A percentile compares a stretch with the other conserved stretches of the same genome.
Evolutionary conservation across 78 protist species (phyloP).

Genomic region (Mastigamoeba balamuthi): DNA sequence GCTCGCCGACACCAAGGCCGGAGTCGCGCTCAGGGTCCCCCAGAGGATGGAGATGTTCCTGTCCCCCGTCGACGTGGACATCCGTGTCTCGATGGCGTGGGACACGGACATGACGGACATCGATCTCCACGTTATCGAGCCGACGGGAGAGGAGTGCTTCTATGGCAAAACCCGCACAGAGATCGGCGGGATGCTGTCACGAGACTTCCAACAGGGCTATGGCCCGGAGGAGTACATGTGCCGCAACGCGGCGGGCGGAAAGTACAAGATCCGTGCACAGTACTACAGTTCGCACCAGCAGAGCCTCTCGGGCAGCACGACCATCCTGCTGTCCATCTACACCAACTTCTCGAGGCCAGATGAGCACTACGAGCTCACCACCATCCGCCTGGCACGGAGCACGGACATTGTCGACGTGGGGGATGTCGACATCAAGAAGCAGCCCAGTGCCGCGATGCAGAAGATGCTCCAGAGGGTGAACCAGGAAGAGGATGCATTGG

Average conservation of each 20-base stretch:
- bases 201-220: conserved; percentile 20
- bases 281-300: neutral
- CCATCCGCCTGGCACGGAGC: too few relatives aligned
- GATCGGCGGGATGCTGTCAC: conserved; percentile 18
- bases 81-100: conserved; percentile 18
- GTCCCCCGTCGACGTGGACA: conserved; percentile 1
- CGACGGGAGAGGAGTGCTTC: conserved; percentile 13
- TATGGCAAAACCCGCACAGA: neutral
- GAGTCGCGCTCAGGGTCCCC: neutral
- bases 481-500: too few relatives aligned
- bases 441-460: too few relatives aligned
- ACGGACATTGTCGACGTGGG: too few relatives aligned
- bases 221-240: conserved; percentile 27
- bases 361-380: too few relatives aligned
- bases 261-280: neutral
- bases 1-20: neutral
- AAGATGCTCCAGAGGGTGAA: too few relatives aligned
- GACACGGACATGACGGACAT: conserved; percentile 16
- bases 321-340: neutral
- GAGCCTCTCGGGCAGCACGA: neutral
- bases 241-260: neutral
- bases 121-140: conserved; percentile 19
- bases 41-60: neutral
- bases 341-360: neutral
- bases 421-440: too few relatives aligned